Conservation (phyloP, 2,329 filamentous ascomycete genomes). For the Penicillium frequentans region DNA sequence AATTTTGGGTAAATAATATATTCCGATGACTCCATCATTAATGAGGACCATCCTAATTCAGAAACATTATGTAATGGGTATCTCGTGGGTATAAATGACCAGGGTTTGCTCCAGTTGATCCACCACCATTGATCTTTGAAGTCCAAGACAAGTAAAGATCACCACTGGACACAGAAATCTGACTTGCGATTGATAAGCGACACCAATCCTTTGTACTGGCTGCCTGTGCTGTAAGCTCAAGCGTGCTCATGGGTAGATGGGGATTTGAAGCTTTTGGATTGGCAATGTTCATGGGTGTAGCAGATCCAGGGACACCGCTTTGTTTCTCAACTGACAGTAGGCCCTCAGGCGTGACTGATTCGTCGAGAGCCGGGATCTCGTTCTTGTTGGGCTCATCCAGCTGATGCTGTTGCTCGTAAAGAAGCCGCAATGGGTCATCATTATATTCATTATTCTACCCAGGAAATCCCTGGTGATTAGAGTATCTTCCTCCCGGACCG, state of each 20-base stretch:
- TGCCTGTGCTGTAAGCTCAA: not conserved
- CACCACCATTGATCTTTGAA: not conserved
- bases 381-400: slow-evolving; percentile 7
- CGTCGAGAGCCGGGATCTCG: slow-evolving; percentile 25
- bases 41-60: not conserved
- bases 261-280: not conserved
- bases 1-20: not conserved
- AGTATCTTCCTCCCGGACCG: slow-evolving; percentile 23
- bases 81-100: not conserved
- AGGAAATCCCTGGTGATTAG: slow-evolving; percentile 8
- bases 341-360: slow-evolving; percentile 41
- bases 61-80: not conserved
- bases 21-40: not conserved
- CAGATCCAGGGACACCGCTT: too few species aligned
- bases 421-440: slow-evolving; percentile 21
- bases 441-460: slow-evolving; percentile 8
- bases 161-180: not conserved
- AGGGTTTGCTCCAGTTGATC: not conserved
- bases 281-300: not conserved
- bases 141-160: not conserved
- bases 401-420: slow-evolving; percentile 16
- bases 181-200: not conserved
- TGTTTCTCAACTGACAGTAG: too few species aligned
- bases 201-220: not conserved
- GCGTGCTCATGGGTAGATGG: not conserved